Conservation (phyloP, 1,284 basidiomycete species). For the Malassezia yamatoensis region DNA sequence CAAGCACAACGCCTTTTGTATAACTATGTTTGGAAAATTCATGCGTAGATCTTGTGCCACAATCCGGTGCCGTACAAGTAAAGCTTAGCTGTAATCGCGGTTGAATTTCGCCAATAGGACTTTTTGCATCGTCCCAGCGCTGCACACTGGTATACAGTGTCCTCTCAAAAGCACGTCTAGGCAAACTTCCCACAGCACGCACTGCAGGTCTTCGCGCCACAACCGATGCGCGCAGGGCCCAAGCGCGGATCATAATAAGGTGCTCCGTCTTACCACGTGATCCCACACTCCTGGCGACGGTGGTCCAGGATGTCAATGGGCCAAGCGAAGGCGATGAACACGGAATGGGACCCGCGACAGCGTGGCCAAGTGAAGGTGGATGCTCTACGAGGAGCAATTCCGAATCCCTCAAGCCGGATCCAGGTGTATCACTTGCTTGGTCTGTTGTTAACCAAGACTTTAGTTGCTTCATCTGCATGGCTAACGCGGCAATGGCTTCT, state of each 20-base stretch:
- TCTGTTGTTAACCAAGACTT: slow-evolving; percentile 40
- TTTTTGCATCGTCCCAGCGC: slow-evolving; percentile 5
- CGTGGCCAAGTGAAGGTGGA: slow-evolving; percentile 18
- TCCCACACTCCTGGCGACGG: neutral
- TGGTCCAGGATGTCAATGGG: neutral
- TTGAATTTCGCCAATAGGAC: slow-evolving; percentile 29
- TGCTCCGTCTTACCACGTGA: neutral
- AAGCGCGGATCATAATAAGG: slow-evolving; percentile 1
- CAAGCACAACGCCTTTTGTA: slow-evolving; percentile 74
- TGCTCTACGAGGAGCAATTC: neutral
- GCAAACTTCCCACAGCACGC: neutral
- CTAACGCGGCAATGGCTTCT: slow-evolving; percentile 42
- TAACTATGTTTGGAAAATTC: slow-evolving; percentile 77
- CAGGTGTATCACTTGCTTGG: slow-evolving; percentile 42
- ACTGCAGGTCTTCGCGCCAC: neutral
- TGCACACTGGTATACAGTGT: neutral
- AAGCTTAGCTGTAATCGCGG: slow-evolving; percentile 38
- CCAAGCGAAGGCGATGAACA: neutral
- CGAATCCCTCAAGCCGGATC: slow-evolving; percentile 21
- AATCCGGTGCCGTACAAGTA: slow-evolving; percentile 51
- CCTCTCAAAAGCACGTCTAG: neutral
- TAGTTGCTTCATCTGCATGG: slow-evolving; percentile 40
- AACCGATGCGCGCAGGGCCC: neutral
- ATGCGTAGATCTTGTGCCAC: slow-evolving; percentile 73
- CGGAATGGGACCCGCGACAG: slow-evolving; percentile 15